Evolutionary conservation across 192 early-diverging fungal species (phyloP), one percentile per base, ranked within the genome.

Genomic region (Martensiomyces pterosporus): DNA sequence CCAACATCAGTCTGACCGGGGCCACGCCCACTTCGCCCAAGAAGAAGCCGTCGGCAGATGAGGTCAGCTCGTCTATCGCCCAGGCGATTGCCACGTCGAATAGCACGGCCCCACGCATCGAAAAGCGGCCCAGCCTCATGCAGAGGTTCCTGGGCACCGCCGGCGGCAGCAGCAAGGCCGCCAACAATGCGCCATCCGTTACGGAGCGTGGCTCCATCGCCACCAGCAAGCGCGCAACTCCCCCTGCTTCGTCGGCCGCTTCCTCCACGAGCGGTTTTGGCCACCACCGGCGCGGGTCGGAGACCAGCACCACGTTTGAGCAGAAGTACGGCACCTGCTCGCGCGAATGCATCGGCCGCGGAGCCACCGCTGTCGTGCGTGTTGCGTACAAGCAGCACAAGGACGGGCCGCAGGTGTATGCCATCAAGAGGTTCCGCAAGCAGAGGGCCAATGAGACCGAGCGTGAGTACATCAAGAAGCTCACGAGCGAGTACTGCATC

Each of bases 401-500:
- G 22, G 68, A 81, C 22, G 78, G 78, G 14, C 73, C 74, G 23
- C 82, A 80, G 56, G 79, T 88, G 32, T 90, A 79, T 54, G 90
- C 94, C 19, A 85, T 96, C 62, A 97, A 97, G 73, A 91, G 96
- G 52, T 97, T 97, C 76, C 78, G 89, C 43, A 89, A 89, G 56
- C 81, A 86, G 35, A 70, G 80, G 23, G 88, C 87, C 53, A 80
- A 85, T 52, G 93, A 96, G 78, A 80, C 85, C 3, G 82, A 95
- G 79, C 90, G 90, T 64, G 89, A 93, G 37, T 97, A 94, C 68
- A 77, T 95, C 66, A 96, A 97, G 71, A 97, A 95, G 75, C 76
- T 97, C 52, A 87, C 84, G 18, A 81, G 83, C 63, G 94, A 97
- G 74, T 98, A 93, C 63, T 94, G 93, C 73, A 97, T 98, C 49